Evolutionary conservation across 1,284 basidiomycete genomes (phyloP).

Genomic region (Rhodotorula sp.): DNA sequence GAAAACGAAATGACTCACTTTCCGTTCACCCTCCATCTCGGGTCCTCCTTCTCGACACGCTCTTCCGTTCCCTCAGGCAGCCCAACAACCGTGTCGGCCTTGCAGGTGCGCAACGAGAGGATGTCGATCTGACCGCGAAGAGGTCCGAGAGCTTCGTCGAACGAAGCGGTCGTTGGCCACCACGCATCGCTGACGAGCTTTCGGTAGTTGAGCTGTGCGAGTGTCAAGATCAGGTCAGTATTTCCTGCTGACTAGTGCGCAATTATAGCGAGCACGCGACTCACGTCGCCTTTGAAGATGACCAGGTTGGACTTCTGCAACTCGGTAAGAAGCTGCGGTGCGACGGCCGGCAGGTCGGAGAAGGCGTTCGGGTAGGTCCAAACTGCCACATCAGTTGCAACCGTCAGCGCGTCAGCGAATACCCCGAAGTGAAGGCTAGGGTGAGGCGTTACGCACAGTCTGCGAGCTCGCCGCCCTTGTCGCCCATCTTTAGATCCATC

Average conservation of each 20-base stretch:
- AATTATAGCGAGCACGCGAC: constrained; percentile 46
- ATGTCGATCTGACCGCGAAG: constrained; percentile 75
- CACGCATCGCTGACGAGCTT: constrained; percentile 84
- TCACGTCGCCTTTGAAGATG: constrained; percentile 93
- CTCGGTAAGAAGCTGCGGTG: constrained; percentile 60
- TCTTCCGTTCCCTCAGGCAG: constrained; percentile 65
- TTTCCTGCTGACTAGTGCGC: not conserved
- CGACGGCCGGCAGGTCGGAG: constrained; percentile 68
- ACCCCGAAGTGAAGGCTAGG: not conserved
- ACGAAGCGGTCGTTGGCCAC: constrained; percentile 82
- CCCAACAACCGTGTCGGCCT: constrained; percentile 90
- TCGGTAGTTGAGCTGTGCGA: constrained; percentile 27
- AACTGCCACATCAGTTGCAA: constrained; percentile 59
- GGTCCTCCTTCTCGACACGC: constrained; percentile 63
- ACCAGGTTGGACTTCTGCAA: constrained; percentile 72
- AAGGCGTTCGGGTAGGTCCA: constrained; percentile 84
- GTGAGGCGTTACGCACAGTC: constrained; percentile 32
- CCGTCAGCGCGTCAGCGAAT: too few species aligned
- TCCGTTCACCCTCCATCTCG: constrained; percentile 77
- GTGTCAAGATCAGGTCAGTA: constrained; percentile 19
- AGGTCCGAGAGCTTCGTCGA: constrained; percentile 75
- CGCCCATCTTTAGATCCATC: constrained; percentile 63
- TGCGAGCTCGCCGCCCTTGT: constrained; percentile 39
- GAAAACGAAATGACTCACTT: constrained; percentile 56
- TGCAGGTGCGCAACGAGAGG: constrained; percentile 85